Conservation (phyloP, 1,139 yeast genomes). For the Magnusiomyces sp. region DNA sequence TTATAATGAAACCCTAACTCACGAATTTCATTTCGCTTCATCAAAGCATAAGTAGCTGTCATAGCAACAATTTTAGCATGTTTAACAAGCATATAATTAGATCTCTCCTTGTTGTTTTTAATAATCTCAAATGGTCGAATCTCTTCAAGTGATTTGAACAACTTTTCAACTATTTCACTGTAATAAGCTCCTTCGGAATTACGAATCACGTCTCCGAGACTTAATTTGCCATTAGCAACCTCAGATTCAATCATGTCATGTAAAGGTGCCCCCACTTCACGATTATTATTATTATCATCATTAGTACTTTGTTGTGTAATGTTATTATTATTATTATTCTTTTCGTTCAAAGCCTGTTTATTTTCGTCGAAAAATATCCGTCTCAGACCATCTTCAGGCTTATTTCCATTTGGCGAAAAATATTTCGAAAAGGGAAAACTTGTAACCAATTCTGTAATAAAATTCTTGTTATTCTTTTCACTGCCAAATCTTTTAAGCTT, state of each 20-base stretch:
- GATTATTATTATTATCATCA: too few species aligned
- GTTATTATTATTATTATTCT: not conserved
- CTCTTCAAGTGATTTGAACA: constrained; percentile 29
- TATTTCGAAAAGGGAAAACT: constrained; percentile 31
- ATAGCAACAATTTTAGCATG: constrained; percentile 31
- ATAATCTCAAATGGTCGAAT: constrained; percentile 32
- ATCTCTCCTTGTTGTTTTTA: constrained; percentile 18
- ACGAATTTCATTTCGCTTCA: constrained; percentile 20
- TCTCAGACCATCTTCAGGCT: not conserved
- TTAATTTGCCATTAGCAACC: too few species aligned
- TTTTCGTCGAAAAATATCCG: not conserved
- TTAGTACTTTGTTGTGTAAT: too few species aligned
- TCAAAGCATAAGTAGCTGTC: constrained; percentile 27
- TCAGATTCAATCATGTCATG: not conserved
- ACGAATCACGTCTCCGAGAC: too few species aligned
- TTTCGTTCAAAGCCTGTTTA: constrained; percentile 3
- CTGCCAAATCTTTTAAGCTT: constrained; percentile 2
- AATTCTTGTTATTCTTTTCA: not conserved
- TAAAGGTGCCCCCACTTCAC: constrained; percentile 7
- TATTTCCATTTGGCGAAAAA: constrained; percentile 12
- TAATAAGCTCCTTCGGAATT: too few species aligned
- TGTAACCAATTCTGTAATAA: constrained; percentile 8
- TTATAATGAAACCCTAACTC: constrained; percentile 24
- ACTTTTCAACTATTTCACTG: constrained; percentile 1
- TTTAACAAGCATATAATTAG: constrained; percentile 23